Conservation (phyloP, 2,329 filamentous ascomycete species). For the Cercospora berteroae region DNA sequence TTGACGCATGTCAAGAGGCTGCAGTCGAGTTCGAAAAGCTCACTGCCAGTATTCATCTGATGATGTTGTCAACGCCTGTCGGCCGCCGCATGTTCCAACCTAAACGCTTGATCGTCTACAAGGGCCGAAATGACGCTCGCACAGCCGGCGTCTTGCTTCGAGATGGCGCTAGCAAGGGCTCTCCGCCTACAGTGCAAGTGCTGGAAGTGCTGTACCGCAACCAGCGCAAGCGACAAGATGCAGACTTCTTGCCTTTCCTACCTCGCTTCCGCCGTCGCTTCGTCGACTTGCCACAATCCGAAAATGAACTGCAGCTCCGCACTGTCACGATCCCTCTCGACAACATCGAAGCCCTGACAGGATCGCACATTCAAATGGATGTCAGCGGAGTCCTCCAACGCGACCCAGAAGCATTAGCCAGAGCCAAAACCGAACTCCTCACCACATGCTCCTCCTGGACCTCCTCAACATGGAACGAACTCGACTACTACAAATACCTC, state of each 20-base stretch:
- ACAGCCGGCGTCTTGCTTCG: conserved; percentile 77
- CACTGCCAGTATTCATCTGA: conserved; percentile 77
- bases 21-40: conserved; percentile 75
- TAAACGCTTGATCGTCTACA: conserved; percentile 79
- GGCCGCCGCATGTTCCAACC: conserved; percentile 75
- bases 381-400: conserved; percentile 41
- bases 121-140: conserved; percentile 71
- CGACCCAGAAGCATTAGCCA: conserved; percentile 50
- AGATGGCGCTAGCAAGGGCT: conserved; percentile 68
- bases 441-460: conserved; percentile 72
- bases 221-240: conserved; percentile 68
- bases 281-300: conserved; percentile 63
- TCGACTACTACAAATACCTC: conserved; percentile 71
- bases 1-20: conserved; percentile 78
- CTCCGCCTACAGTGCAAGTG: conserved; percentile 69
- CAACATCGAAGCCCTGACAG: conserved; percentile 82
- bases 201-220: conserved; percentile 68
- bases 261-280: conserved; percentile 67
- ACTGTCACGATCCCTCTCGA: conserved; percentile 67
- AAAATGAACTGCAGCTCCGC: conserved; percentile 66
- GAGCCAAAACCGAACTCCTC: conserved; percentile 67
- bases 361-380: conserved; percentile 52
- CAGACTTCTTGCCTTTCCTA: conserved; percentile 84
- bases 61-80: conserved; percentile 73
- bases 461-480: conserved; percentile 74